Conservation (phyloP, 345 rosid genomes). For the Erucastrum elatum region DNA sequence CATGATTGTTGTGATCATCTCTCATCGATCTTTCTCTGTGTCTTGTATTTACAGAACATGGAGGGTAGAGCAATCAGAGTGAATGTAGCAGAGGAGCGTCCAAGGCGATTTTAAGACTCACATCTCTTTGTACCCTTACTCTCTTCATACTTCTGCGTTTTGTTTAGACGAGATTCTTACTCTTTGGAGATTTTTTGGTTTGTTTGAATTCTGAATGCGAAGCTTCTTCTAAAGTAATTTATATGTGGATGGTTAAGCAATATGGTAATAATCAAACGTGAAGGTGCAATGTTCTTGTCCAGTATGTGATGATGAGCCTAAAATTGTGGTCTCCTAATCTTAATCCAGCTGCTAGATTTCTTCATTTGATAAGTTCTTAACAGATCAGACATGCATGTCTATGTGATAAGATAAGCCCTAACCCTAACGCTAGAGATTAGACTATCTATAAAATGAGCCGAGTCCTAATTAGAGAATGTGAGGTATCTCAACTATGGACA, state of each 20-base stretch:
- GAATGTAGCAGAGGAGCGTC: conserved; percentile 79
- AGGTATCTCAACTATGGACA: background rate
- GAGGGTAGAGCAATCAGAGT: conserved; percentile 91
- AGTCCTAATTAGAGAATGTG: background rate
- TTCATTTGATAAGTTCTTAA: no score
- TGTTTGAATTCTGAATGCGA: conserved; percentile 25
- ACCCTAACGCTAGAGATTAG: no score
- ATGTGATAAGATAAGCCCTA: no score
- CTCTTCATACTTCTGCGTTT: conserved; percentile 25
- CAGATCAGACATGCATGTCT: no score
- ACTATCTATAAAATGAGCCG: no score
- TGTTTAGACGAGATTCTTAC: conserved; percentile 37
- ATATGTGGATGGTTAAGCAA: background rate
- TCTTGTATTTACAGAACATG: conserved; percentile 56
- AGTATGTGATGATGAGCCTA: background rate
- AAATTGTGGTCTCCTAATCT: background rate
- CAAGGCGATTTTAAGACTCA: conserved; percentile 62
- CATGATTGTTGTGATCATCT: background rate
- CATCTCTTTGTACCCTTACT: background rate
- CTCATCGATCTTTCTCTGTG: background rate
- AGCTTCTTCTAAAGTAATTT: conserved; percentile 30
- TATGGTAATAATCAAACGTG: background rate
- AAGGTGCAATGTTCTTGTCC: background rate
- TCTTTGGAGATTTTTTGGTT: conserved; percentile 30
- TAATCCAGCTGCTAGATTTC: no score